Base-by-base conservation (phyloP, 805 yeast genomes). In the Yarrowia hollandica region DNA sequence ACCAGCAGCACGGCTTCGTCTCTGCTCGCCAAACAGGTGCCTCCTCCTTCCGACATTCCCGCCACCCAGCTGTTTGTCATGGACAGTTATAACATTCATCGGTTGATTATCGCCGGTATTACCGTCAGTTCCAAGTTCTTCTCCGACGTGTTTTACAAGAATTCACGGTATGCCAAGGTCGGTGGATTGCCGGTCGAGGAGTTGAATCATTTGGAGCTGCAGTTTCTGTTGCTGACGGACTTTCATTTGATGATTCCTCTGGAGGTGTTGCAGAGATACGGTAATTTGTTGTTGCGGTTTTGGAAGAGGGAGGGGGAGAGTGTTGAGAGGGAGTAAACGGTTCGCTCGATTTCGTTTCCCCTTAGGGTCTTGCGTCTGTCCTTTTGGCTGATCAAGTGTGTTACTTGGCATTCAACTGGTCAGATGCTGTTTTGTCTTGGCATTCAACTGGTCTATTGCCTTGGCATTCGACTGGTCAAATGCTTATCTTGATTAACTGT, bases 151-250 rank as follows among this genome's bases (percentile, higher is more conserved):
- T 92, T 91, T 68, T 92, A 92, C 77, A 92, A 92, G 69, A 92
- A 92, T 71, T 84, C 94, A 59, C 80, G 98, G 63, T 92, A 92
- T 71, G 97, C 97, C 10, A 88, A 91, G 71, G 75, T 92, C 41
- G 98, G 98, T 5, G 98, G 98, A 0, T 78, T 92, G 59, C 96
- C 97, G 7, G 77, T 90, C 60, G 96, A 89, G 60, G 99, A 94
- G 71, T 78, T 94, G 69, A 94, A 94, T 69, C 91, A 88, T 72
- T 76, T 94, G 64, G 99, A 94, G 72, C 75, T 94, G 44, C 97
- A 92, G 70, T 91, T 94, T 69, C 74, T 92, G 65, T 72, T 91
- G 52, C 75, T 92, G 61, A 78, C 90, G 55, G 97, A 94, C 73
- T 92, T 94, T 73, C 84, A 85, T 69, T 76, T 92, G 62, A 82